Conservation (phyloP, 441 rosid species). For the Cnidoscolus chayamansa region DNA sequence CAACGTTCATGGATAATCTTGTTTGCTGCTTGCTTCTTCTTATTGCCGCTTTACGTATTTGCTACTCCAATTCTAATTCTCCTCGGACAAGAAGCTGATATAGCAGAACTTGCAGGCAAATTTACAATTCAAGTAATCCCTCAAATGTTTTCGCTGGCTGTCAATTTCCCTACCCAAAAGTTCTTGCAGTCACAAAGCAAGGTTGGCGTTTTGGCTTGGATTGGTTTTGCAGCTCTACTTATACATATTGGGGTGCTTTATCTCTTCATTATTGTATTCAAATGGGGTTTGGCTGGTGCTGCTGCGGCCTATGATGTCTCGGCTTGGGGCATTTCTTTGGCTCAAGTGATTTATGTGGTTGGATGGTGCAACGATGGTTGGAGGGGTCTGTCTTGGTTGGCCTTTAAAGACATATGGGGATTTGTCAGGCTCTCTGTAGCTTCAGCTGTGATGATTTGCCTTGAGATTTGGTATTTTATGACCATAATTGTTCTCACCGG, state of each 20-base stretch:
- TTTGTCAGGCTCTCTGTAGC: conserved; percentile 69
- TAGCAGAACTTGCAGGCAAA: conserved; percentile 51
- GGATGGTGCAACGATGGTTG: conserved; percentile 83
- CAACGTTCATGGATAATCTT: conserved; percentile 84
- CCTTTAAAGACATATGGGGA: conserved; percentile 72
- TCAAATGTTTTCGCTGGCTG: conserved; percentile 61
- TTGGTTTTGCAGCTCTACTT: conserved; percentile 57
- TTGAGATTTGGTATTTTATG: conserved; percentile 98
- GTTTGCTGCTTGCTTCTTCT: conserved; percentile 45
- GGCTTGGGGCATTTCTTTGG: conserved; percentile 60
- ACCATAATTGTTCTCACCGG: conserved; percentile 84
- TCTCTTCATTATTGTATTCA: conserved; percentile 52
- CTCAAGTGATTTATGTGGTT: conserved; percentile 66
- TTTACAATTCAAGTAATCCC: conserved; percentile 71
- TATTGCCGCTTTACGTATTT: conserved; percentile 61
- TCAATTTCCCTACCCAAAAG: too few relatives aligned
- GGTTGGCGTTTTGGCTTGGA: conserved; percentile 51
- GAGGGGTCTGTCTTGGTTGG: conserved; percentile 75
- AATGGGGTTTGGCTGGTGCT: conserved; percentile 73
- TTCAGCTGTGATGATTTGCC: conserved; percentile 86
- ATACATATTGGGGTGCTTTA: conserved; percentile 45
- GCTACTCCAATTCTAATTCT: conserved; percentile 66
- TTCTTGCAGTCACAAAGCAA: too few relatives aligned
- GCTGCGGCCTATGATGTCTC: conserved; percentile 66
- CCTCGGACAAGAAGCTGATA: conserved; percentile 55